Conservation (phyloP, 352 stramenopile genomes). For the Pythium scleroteichum region DNA sequence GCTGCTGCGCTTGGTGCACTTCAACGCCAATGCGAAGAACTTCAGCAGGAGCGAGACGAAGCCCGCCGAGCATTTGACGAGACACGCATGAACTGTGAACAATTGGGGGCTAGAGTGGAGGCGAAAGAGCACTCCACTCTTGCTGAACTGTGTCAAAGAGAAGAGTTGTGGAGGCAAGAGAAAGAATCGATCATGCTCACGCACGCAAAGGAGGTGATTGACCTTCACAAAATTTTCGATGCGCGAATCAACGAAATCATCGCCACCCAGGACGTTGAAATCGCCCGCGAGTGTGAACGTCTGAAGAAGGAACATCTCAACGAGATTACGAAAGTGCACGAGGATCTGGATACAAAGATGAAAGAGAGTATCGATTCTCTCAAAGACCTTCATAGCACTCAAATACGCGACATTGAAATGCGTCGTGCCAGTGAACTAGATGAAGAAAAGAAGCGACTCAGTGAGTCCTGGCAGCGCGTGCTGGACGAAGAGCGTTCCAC, state of each 20-base stretch:
- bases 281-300: background rate
- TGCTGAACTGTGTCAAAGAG: background rate
- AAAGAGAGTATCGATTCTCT: background rate
- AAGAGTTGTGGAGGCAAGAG: constrained; percentile 17
- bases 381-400: background rate
- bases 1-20: constrained; percentile 21
- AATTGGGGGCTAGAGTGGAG: constrained; percentile 13
- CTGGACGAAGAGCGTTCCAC: constrained; percentile 27
- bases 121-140: background rate
- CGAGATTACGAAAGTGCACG: background rate
- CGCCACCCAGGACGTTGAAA: background rate
- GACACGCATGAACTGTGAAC: constrained; percentile 13
- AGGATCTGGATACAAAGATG: background rate
- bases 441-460: constrained; percentile 28
- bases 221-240: background rate
- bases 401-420: constrained; percentile 11
- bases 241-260: background rate
- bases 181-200: constrained; percentile 2
- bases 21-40: constrained; percentile 20
- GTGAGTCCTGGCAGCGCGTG: constrained; percentile 40
- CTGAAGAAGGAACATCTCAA: background rate
- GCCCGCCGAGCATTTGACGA: constrained; percentile 9
- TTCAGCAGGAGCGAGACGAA: constrained; percentile 29
- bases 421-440: constrained; percentile 33
- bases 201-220: background rate